A percentile compares a stretch with the other conserved stretches of the same genome.
Evolutionary conservation across 371 early-diverging fungal species (phyloP).

Genomic region (Mucor plumbeus): DNA sequence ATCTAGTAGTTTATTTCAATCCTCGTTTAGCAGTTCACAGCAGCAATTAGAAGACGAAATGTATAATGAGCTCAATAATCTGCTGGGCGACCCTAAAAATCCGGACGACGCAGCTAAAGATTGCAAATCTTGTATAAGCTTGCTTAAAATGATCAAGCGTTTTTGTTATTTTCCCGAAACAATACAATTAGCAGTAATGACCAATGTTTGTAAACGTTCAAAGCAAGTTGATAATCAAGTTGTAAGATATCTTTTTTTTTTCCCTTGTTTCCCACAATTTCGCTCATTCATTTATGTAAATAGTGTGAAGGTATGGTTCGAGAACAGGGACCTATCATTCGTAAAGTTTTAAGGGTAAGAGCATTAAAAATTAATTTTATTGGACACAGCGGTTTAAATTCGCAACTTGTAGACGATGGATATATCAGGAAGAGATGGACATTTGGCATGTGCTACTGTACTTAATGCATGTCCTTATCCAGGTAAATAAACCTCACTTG

Average conservation of each 20-base stretch:
- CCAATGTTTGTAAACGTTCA: constrained; percentile 40
- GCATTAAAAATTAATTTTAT: neutral
- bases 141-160: constrained; percentile 41
- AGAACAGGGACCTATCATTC: constrained; percentile 54
- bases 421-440: constrained; percentile 54
- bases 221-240: constrained; percentile 43
- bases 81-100: constrained; percentile 5
- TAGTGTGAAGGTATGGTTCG: constrained; percentile 55
- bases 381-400: neutral
- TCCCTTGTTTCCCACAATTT: neutral
- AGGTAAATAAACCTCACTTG: constrained; percentile 21
- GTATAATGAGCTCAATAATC: neutral
- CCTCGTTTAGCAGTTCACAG: constrained; percentile 39
- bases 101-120: constrained; percentile 18
- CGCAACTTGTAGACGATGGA: constrained; percentile 44
- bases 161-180: constrained; percentile 44
- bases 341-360: constrained; percentile 47
- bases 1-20: neutral
- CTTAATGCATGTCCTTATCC: constrained; percentile 55
- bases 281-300: neutral
- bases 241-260: constrained; percentile 26
- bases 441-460: constrained; percentile 49
- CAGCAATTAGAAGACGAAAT: constrained; percentile 67
- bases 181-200: constrained; percentile 34
- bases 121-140: constrained; percentile 45